Conservation (phyloP, 495 filamentous ascomycete species). For the Sphaerosporella brunnea region DNA sequence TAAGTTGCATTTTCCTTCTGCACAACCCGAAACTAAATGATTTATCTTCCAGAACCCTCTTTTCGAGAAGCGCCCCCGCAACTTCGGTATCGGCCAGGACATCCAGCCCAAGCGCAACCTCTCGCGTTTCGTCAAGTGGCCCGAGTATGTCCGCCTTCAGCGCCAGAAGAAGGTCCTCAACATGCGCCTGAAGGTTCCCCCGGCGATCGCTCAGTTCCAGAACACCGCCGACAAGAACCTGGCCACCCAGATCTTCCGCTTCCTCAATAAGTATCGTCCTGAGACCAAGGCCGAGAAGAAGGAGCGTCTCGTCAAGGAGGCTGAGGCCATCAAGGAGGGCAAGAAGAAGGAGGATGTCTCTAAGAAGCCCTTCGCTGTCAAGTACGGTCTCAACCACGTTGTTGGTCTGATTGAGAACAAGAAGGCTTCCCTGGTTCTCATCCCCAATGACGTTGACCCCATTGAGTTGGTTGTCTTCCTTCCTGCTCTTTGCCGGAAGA, state of each 20-base stretch:
- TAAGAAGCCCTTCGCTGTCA: slow-evolving; percentile 99
- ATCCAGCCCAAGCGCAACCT: slow-evolving; percentile 96
- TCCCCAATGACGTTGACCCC: slow-evolving; percentile 98
- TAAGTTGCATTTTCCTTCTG: slow-evolving; percentile 32
- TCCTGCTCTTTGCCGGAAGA: slow-evolving; percentile 97
- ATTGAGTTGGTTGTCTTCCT: slow-evolving; percentile 99
- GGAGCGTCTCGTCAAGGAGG: slow-evolving; percentile 95
- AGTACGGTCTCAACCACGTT: slow-evolving; percentile 99
- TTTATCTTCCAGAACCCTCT: slow-evolving; percentile 65
- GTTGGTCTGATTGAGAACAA: slow-evolving; percentile 99
- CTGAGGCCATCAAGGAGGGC: slow-evolving; percentile 86
- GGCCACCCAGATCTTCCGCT: slow-evolving; percentile 89
- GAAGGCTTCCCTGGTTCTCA: slow-evolving; percentile 94
- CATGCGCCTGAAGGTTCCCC: slow-evolving; percentile 95
- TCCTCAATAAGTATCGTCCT: slow-evolving; percentile 98
- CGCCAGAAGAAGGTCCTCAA: slow-evolving; percentile 99
- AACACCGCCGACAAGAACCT: slow-evolving; percentile 96
- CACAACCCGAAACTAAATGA: neutral
- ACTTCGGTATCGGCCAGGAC: slow-evolving; percentile 98
- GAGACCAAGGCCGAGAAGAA: slow-evolving; percentile 99
- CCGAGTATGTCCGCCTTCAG: slow-evolving; percentile 94
- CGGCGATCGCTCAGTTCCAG: slow-evolving; percentile 94
- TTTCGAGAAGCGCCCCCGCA: slow-evolving; percentile 89
- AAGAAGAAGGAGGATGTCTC: slow-evolving; percentile 99
- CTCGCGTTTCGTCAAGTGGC: slow-evolving; percentile 98